Base-by-base conservation (phyloP, 2,329 filamentous ascomycete genomes). In the Aspergillus udagawae region DNA sequence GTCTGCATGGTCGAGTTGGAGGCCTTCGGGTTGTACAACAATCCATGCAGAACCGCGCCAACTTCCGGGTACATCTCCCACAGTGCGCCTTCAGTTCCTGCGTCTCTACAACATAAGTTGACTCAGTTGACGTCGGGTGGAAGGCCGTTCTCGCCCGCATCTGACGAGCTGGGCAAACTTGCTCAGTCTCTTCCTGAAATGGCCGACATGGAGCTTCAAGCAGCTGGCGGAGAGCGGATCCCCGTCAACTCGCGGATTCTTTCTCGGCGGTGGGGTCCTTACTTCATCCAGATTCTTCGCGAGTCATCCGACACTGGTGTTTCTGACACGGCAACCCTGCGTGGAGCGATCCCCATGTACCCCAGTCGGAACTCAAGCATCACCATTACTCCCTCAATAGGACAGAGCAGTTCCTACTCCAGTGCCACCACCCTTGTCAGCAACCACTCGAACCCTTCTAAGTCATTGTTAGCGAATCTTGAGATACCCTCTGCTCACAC, bases 1-100 rank as follows among this genome's bases (percentile, higher is more conserved):
- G 86, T 97, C 28, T 97, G 94, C 73, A 89, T 97, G 82, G 93
- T 99, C 8, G 94, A 99, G 74, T 81, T 99, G 10, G 94, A 99
- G 71, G 92, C 94, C 0, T 99, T 97, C 77, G 94, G 94, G 1
- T 86, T 99, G 47, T 97, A 97, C 72, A 93, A 97, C 70, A 99
- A 97, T 71, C 92, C 94, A 10, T 86, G 92, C 62, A 89, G 88
- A 70, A 85, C 82, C 0, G 80, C 85, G 4, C 90, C 93, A 1
- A 86, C 91, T 65, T 95, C 92, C 0, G 89, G 87, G 9, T 97
- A 94, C 72, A 82, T 88, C 55, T 97, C 92, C 1, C 87, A 91
- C 25, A 96, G 92, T 75, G 88, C 82, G 75, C 77, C 91, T 79
- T 27, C 88, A 80, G 70, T 86, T 76, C 55, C 83, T 73, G 29